Evolutionary conservation across 768 basidiomycete genomes (phyloP).

Genomic region (Mycena pura): DNA sequence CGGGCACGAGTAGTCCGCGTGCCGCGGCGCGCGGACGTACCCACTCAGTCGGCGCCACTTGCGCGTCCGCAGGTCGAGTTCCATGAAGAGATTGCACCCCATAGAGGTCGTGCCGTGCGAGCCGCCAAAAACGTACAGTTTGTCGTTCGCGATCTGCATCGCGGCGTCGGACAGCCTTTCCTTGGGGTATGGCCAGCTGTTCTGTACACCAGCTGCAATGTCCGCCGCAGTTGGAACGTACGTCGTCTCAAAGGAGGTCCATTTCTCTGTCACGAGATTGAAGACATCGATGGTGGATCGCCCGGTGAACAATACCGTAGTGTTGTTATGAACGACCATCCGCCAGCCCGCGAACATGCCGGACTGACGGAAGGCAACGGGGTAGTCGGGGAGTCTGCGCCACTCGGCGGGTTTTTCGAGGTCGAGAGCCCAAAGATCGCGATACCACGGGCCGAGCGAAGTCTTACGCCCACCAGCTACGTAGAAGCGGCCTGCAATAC

Average conservation of each 20-base stretch:
- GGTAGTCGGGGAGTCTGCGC: conserved; percentile 35
- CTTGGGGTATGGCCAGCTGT: conserved; percentile 34
- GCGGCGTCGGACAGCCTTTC: conserved; percentile 21
- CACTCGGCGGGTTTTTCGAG: conserved; percentile 34
- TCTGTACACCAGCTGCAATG: background rate
- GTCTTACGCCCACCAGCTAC: conserved; percentile 36
- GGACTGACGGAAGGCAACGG: conserved; percentile 20
- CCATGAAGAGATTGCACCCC: conserved; percentile 46
- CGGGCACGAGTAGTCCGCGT: conserved; percentile 31
- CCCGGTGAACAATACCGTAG: conserved; percentile 47
- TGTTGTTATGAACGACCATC: conserved; percentile 35
- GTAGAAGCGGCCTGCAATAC: conserved; percentile 35
- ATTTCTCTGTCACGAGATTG: conserved; percentile 42
- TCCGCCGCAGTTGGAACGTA: conserved; percentile 24
- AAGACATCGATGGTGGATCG: conserved; percentile 38
- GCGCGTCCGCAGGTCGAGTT: conserved; percentile 26
- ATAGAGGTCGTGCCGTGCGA: conserved; percentile 34
- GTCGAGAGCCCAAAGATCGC: conserved; percentile 36
- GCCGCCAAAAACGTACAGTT: conserved; percentile 49
- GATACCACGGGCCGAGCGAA: conserved; percentile 33
- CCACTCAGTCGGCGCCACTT: conserved; percentile 38
- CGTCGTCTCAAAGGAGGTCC: conserved; percentile 38
- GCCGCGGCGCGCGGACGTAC: conserved; percentile 24
- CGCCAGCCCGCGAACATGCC: conserved; percentile 31
- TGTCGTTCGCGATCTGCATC: conserved; percentile 36